Evolutionary conservation across 1,139 yeast species (phyloP).

Genomic region (Blastobotrys illinoisensis): DNA sequence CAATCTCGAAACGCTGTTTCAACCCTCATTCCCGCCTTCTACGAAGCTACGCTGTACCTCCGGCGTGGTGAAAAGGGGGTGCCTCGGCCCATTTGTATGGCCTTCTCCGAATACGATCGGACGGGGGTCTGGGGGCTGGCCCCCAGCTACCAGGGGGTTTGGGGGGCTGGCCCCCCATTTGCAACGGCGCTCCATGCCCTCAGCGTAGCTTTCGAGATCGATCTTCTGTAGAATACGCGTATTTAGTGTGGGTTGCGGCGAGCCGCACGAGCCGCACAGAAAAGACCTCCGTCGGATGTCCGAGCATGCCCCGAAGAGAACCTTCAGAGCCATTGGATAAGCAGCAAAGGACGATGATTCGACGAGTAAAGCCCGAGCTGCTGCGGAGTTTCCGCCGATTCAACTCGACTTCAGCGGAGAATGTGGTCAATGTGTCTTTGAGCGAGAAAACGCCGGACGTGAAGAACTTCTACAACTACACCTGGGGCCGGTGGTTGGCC

Average conservation of each 20-base stretch:
- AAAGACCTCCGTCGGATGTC: too few species aligned
- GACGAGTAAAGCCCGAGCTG: background rate
- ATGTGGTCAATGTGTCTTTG: constrained; percentile 20
- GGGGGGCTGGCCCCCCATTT: background rate
- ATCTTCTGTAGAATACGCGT: too few species aligned
- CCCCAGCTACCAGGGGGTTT: background rate
- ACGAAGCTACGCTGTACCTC: too few species aligned
- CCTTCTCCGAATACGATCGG: background rate
- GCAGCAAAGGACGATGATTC: background rate
- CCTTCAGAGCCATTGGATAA: background rate
- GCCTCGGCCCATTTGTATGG: background rate
- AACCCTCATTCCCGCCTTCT: background rate
- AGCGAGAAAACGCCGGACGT: constrained; percentile 55
- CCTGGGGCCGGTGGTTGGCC: constrained; percentile 94
- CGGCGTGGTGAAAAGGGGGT: background rate
- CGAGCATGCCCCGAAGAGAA: background rate
- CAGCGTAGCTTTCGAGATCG: too few species aligned
- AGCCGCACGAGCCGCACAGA: too few species aligned
- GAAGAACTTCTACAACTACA: constrained; percentile 71
- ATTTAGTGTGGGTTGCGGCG: too few species aligned
- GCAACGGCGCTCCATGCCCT: too few species aligned
- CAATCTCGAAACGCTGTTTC: background rate
- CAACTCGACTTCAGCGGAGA: constrained; percentile 2
- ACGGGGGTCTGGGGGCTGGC: too few species aligned
- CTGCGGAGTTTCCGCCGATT: background rate